Evolutionary conservation across 257 asterid species (phyloP).

Genomic region (Solanum paucissectum): DNA sequence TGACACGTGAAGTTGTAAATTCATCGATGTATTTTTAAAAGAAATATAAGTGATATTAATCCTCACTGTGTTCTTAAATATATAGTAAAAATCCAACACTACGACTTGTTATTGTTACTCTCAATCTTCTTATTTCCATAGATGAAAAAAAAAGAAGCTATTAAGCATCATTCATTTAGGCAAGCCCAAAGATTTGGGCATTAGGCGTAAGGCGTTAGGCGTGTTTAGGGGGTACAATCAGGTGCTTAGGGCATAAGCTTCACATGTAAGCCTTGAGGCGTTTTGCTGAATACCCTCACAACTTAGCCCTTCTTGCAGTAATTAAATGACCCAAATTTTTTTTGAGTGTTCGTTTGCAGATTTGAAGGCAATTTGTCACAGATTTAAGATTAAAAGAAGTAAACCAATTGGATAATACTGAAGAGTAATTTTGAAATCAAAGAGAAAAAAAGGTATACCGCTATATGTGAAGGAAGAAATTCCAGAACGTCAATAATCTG

Average conservation of each 20-base stretch:
- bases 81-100: background rate
- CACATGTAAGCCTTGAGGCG: background rate
- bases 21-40: no score
- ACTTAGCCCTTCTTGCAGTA: background rate
- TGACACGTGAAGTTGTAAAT: background rate
- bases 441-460: constrained; percentile 41
- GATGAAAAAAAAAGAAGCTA: background rate
- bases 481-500: constrained; percentile 96
- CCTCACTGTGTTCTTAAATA: background rate
- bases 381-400: background rate
- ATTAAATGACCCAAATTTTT: background rate
- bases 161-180: background rate
- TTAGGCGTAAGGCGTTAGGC: background rate
- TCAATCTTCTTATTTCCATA: background rate
- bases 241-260: background rate
- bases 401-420: background rate
- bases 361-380: background rate
- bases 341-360: background rate
- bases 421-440: background rate
- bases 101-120: background rate
- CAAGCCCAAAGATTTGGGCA: background rate
- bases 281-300: background rate
- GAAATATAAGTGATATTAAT: background rate
- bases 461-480: constrained; percentile 84
- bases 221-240: background rate